These are phyloP conservation scores for Venturia effusa DNA, from an alignment of 2,329 filamentous ascomycete species.

Conservation along the genomic window DNA sequence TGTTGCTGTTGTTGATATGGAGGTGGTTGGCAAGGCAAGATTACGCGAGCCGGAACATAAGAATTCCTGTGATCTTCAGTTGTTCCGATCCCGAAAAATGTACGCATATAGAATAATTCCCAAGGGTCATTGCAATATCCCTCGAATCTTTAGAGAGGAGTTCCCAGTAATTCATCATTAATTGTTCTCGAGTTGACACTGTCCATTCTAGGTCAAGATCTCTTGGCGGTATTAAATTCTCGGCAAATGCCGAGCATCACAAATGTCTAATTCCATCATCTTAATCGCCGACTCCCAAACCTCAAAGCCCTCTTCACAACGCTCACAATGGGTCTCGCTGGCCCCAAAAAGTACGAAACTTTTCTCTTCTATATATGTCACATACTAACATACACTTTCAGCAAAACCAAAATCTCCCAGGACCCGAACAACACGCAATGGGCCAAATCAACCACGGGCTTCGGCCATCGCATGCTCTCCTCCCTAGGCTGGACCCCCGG, in stretches of 20 bases:
- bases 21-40: neutral
- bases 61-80: too few species aligned
- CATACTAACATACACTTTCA: slow-evolving; percentile 18
- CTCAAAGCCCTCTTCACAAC: neutral
- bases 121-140: too few species aligned
- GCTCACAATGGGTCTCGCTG: slow-evolving; percentile 55
- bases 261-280: neutral
- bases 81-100: too few species aligned
- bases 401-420: slow-evolving; percentile 59
- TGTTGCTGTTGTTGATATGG: neutral
- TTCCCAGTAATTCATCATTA: neutral
- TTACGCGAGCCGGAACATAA: neutral
- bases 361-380: slow-evolving; percentile 5
- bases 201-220: neutral
- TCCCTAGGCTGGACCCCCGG: slow-evolving; percentile 88
- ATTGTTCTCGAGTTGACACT: neutral
- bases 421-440: slow-evolving; percentile 96
- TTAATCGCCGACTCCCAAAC: neutral
- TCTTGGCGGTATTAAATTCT: neutral
- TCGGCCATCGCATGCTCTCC: slow-evolving; percentile 81
- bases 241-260: neutral
- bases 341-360: slow-evolving; percentile 49
- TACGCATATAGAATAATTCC: too few species aligned
- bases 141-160: too few species aligned
- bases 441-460: slow-evolving; percentile 69